Conservation (phyloP, 2,329 filamentous ascomycete species). For the Chaetomium strumarium region DNA sequence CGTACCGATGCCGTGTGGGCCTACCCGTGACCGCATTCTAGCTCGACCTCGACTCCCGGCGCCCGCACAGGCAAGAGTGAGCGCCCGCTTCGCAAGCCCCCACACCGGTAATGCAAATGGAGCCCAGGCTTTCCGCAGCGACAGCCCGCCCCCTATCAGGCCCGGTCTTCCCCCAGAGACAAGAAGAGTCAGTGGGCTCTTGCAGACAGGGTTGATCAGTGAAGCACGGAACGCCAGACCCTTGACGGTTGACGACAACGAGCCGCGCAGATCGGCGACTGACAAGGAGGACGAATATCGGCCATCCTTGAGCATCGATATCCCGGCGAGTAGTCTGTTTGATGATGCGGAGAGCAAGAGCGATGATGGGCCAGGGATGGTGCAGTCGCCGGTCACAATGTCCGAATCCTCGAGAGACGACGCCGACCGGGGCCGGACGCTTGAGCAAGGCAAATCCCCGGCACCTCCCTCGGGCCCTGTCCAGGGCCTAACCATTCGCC, state of each 20-base stretch:
- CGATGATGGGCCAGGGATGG: conserved; percentile 4
- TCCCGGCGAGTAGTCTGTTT: conserved; percentile 13
- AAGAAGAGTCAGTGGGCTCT: conserved; percentile 42
- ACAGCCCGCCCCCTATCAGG: conserved; percentile 34
- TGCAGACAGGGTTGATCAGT: conserved; percentile 42
- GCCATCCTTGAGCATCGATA: conserved; percentile 22
- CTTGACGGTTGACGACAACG: conserved; percentile 16
- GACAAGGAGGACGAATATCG: conserved; percentile 16
- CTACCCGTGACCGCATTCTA: conserved; percentile 56
- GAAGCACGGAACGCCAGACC: conserved; percentile 46
- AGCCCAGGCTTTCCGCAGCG: conserved; percentile 25
- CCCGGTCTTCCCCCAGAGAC: conserved; percentile 39
- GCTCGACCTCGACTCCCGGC: conserved; percentile 62
- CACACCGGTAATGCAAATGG: conserved; percentile 6
- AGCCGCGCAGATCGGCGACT: conserved; percentile 17
- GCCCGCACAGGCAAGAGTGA: conserved; percentile 61
- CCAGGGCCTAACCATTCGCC: conserved; percentile 30
- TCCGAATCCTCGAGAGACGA: conserved; percentile 13
- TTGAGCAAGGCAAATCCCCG: conserved; percentile 16
- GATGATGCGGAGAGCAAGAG: conserved; percentile 10
- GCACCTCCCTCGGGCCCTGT: not conserved
- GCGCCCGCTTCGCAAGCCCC: conserved; percentile 28
- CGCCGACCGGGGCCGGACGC: conserved; percentile 12
- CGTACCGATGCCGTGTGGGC: conserved; percentile 45
- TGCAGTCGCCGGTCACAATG: conserved; percentile 15